Evolutionary conservation across 2,329 filamentous ascomycete species (phyloP), one percentile per base, ranked within the genome.

Genomic region (Lecanicillium sp.): DNA sequence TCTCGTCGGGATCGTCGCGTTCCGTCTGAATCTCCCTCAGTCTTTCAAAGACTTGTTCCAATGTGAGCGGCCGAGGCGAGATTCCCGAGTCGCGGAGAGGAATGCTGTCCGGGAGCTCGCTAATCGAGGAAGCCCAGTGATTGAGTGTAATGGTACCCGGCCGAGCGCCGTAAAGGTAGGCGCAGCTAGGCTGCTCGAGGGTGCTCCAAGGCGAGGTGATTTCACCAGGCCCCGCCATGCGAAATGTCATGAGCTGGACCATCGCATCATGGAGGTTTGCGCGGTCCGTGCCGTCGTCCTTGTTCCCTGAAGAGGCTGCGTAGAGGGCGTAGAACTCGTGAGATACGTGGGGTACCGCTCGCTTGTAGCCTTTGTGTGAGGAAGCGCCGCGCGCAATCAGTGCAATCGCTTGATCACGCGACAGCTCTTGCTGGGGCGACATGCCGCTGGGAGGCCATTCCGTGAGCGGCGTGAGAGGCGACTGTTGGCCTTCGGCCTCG

Each of bases 131-230:
- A 11, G 78, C 77, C 77, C 83, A 88, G 53, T 82, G 78, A 56
- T 86, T 87, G 43, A 90, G 67, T 0, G 84, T 87, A 44, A 86
- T 77, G 1, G 85, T 89, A 5, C 86, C 86, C 0, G 84, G 79
- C 19, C 78, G 72, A 42, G 70, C 69, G 11, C 86, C 86, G 62
- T 80, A 84, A 54, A 75, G 78, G 60, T 85, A 86, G 1, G 80
- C 74, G 63, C 82, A 81, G 60, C 83, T 87, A 4, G 86, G 86
- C 58, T 88, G 84, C 59, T 90, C 86, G 21, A 89, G 69, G 1
- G 84, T 83, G 52, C 84, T 78, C 85, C 82, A 88, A 2, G 82
- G 83, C 51, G 70, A 62, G 3, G 62, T 59, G 37, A 76, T 68
- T 14, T 66, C 58, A 4, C 67, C 68, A 0, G 62, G 56, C 3